Evolutionary conservation across 371 early-diverging fungal species (phyloP), one percentile per base, ranked within the genome.

Genomic region (Cokeromyces recurvatus): DNA sequence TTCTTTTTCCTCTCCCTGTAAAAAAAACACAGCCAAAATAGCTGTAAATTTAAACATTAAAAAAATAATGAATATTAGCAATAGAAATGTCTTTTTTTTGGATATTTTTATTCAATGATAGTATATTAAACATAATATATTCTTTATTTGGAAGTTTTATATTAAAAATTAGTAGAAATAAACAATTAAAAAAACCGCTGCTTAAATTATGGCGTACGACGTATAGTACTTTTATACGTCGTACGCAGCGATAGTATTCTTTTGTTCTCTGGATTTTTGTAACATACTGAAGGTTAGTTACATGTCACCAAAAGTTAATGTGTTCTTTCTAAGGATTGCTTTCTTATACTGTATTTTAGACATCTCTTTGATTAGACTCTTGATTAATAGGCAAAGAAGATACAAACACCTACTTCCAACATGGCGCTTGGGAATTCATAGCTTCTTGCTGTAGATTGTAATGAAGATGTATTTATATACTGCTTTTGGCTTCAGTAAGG

Each of bases 381-480:
- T 38, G 39, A 20, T 38, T 23, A 38, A 38, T 23, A 23, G 23
- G 39, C 21, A 32, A 43, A 32, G 31, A 38, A 15, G n/a, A 38
- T 38, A 38, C 24, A 21, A 40, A 48, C 40, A 24, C 32, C 48
- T 48, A 48, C 34, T 40, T 34, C 39, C 40, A 48, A 48, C 48
- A 48, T 48, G 48, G 48, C 48, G 48, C 48, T 48, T 24, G 46
- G 38, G 16, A 46, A 38, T 46, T 29, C 31, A 29, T 38, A 45
- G 46, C 46, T 46, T 46, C 12, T n/a, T 29, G 46, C 38, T 38
- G 22, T 46, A 38, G 37, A 38, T 46, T 46, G 22, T 37, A 46
- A 38, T 46, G 38, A 46, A 46, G 46, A 29, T 45, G 48, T 47
- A 38, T 47, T 38, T 47, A 38, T 39, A 47, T 47, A 44, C 44